phyloP scores from a whole-genome alignment of 495 filamentous ascomycete genomes.

The Penicillium cinerascens region DNA sequence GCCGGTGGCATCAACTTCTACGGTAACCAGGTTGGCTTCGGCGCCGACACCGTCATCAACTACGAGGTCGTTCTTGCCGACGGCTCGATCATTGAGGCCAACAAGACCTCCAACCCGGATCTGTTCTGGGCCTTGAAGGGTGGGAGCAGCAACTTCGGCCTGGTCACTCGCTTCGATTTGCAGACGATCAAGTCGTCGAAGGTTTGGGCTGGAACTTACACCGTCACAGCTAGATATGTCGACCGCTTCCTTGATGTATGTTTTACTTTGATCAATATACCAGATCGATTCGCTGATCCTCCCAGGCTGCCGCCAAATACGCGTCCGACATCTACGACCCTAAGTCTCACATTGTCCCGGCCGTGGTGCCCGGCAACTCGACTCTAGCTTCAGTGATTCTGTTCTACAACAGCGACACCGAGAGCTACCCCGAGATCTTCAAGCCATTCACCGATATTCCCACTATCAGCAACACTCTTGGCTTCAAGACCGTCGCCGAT shows the following conservation, averaged over 20 bases:
- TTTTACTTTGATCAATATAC: neutral
- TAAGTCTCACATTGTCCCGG: constrained; percentile 34
- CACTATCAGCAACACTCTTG: constrained; percentile 28
- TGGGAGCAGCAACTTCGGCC: constrained; percentile 52
- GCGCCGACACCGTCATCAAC: constrained; percentile 47
- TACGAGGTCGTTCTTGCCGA: constrained; percentile 61
- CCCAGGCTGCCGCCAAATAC: constrained; percentile 30
- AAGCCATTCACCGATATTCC: constrained; percentile 39
- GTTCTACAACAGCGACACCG: constrained; percentile 35
- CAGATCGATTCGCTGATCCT: too few species aligned
- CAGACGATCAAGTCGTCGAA: constrained; percentile 46
- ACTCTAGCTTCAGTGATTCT: constrained; percentile 33
- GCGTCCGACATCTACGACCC: constrained; percentile 29
- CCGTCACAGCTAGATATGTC: constrained; percentile 27
- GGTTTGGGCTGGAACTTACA: constrained; percentile 43
- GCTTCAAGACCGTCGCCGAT: constrained; percentile 33
- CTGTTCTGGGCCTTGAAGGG: constrained; percentile 60
- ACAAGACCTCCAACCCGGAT: constrained; percentile 47
- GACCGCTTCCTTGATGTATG: constrained; percentile 29
- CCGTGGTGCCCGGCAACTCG: constrained; percentile 26
- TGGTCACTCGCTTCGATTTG: constrained; percentile 50
- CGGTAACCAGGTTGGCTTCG: constrained; percentile 44
- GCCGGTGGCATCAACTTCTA: constrained; percentile 54
- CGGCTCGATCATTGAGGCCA: constrained; percentile 53
- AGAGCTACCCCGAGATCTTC: constrained; percentile 29